Conservation (phyloP, 2,329 filamentous ascomycete species). For the Phaeosphaeria sp. region DNA sequence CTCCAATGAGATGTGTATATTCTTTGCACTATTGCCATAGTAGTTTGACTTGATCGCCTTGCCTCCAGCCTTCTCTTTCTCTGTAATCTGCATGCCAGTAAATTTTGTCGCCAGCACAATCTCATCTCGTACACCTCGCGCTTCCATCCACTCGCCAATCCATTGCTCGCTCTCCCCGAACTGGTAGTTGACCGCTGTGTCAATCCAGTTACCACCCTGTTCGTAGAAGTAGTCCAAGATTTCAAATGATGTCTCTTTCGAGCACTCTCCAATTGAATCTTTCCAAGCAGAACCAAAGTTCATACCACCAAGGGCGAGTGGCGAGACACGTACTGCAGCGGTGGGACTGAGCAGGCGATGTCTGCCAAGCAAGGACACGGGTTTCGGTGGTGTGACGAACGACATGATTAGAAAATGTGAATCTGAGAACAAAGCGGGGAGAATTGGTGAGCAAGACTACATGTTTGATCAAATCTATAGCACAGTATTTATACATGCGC, state of each 20-base stretch:
- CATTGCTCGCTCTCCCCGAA: conserved; percentile 51
- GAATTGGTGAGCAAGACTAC: not conserved
- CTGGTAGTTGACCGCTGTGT: conserved; percentile 60
- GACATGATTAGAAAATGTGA: conserved; percentile 4
- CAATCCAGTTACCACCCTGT: conserved; percentile 76
- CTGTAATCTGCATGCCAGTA: conserved; percentile 40
- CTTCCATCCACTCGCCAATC: conserved; percentile 54
- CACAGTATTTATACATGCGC: not conserved
- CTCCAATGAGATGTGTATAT: conserved; percentile 20
- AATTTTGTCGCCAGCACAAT: conserved; percentile 53
- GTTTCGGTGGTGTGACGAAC: conserved; percentile 4
- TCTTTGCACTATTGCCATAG: conserved; percentile 23
- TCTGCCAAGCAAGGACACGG: conserved; percentile 63
- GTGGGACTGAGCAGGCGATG: conserved; percentile 72
- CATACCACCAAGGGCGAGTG: conserved; percentile 65
- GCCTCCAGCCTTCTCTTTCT: conserved; percentile 10
- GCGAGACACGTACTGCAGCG: conserved; percentile 63
- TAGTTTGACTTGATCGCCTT: conserved; percentile 28
- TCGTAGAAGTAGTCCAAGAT: conserved; percentile 72
- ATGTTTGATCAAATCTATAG: not conserved
- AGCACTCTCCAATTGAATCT: conserved; percentile 67
- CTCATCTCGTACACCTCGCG: conserved; percentile 45
- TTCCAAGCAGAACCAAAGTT: conserved; percentile 68
- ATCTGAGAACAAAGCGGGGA: too few species aligned
- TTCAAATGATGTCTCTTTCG: conserved; percentile 66